Base-by-base conservation (phyloP, 2,329 filamentous ascomycete species). In the Venturia aucupariae region DNA sequence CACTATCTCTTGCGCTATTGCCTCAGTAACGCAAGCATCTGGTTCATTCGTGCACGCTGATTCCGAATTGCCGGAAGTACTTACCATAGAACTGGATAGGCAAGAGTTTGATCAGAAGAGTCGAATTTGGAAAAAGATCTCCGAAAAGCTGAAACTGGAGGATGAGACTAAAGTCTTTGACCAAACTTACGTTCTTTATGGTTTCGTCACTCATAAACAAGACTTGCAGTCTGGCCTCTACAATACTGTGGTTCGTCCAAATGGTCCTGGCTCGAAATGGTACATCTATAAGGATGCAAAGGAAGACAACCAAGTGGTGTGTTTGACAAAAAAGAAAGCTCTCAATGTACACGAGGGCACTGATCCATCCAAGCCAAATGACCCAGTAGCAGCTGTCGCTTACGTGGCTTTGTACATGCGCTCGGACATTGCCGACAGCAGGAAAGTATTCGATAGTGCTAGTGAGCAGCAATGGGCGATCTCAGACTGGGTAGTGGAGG, bases 131-230 rank as follows among this genome's bases (percentile, higher is more conserved):
- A 79, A 81, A 61, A 80, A 86, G 67, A 70, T 84, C 6, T 77
- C 81, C 62, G 80, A 86, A 69, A 79, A 78, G 51, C 81, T 87
- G n/a, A 75, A 78, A 2, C 68, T 86, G 17, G 77, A 85, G 62
- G 83, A 87, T 63, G 73, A 78, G 13, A 70, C 86, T 32, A 77
- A 77, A 54, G 72, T 86, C n/a, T 70, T 76, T 32, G 75, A 71
- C 10, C 75, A 74, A 15, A 71, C 75, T 13, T 87, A 86, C 69
- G 80, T 79, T 1, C 77, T 87, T 0, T 86, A 84, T 67, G 83
- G 83, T 3, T 82, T 86, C 67, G 75, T 86, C 39, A 82, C 84
- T 2, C 85, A 87, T 69, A 81, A 80, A 66, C 84, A 83, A 32
- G 79, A 79, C 54, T 79, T 86, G 19, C 81, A 81, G 24, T 86